A percentile compares a stretch with the other conserved stretches of the same genome.
Conservation (phyloP, 768 basidiomycete genomes). For the Rhodotorula graminis region DNA sequence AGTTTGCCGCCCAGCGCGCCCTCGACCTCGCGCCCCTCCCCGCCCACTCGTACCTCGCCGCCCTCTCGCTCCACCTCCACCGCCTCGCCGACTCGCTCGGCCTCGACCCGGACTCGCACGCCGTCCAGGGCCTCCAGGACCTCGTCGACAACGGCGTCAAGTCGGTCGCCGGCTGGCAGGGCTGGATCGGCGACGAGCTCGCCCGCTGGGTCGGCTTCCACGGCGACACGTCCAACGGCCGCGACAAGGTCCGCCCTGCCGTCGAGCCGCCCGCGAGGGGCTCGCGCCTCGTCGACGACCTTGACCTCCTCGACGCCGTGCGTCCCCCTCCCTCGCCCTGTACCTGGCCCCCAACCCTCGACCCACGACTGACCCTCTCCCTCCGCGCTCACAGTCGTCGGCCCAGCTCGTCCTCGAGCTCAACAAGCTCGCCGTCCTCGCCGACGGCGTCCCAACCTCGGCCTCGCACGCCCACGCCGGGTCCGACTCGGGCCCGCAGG, state of each 20-base stretch:
- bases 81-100: conserved; percentile 25
- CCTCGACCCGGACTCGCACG: background rate
- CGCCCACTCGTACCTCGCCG: conserved; percentile 22
- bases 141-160: conserved; percentile 30
- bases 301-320: conserved; percentile 20
- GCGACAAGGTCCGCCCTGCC: background rate
- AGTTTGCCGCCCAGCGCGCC: background rate
- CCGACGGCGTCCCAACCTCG: conserved; percentile 10
- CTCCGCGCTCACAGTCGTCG: background rate
- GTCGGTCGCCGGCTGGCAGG: conserved; percentile 30
- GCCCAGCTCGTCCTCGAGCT: conserved; percentile 14
- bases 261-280: background rate
- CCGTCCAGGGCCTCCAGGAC: conserved; percentile 16
- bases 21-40: conserved; percentile 22
- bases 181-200: conserved; percentile 34
- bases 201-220: conserved; percentile 31
- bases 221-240: background rate
- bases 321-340: background rate
- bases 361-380: background rate
- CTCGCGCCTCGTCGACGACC: conserved; percentile 8
- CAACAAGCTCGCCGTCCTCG: conserved; percentile 15
- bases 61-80: conserved; percentile 35
- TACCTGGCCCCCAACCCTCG: too few relatives aligned
- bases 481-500: background rate
- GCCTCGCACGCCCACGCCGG: background rate